phyloP scores from a whole-genome alignment of 2,329 filamentous ascomycete genomes.

The Thielaviopsis cerberus region DNA sequence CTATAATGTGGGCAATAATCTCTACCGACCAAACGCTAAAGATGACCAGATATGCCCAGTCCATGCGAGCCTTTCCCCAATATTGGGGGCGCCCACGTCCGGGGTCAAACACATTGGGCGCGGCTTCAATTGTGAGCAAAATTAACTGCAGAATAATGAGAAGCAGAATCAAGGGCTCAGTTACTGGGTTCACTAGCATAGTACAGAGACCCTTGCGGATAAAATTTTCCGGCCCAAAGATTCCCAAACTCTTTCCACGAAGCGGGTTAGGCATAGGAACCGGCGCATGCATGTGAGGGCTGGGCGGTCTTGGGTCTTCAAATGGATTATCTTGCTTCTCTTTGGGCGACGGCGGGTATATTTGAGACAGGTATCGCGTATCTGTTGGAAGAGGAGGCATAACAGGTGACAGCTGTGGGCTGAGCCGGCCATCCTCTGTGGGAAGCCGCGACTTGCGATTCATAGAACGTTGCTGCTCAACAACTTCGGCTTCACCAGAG shows the following conservation, averaged over 20 bases:
- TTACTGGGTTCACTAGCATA: conserved; percentile 66
- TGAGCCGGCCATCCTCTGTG: conserved; percentile 31
- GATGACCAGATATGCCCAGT: conserved; percentile 64
- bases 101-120: conserved; percentile 46
- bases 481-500: conserved; percentile 73
- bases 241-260: conserved; percentile 65
- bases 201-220: conserved; percentile 62
- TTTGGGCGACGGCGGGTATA: conserved; percentile 16
- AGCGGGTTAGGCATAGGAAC: conserved; percentile 46
- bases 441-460: conserved; percentile 40
- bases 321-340: conserved; percentile 10
- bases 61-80: conserved; percentile 53
- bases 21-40: conserved; percentile 86
- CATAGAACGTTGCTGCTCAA: conserved; percentile 52
- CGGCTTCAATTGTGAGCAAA: conserved; percentile 70
- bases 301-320: conserved; percentile 12
- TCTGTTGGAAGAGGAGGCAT: conserved; percentile 21
- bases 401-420: conserved; percentile 14
- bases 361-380: conserved; percentile 33
- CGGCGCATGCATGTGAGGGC: conserved; percentile 10
- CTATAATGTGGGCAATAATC: conserved; percentile 63
- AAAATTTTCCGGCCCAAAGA: conserved; percentile 63
- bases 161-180: conserved; percentile 69
- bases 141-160: conserved; percentile 79
- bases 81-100: conserved; percentile 38